A percentile compares a stretch with the other conserved stretches of the same genome.
These are phyloP conservation scores for Penicillium hordei DNA, from an alignment of 2,329 filamentous ascomycete species.

Conservation along the genomic window DNA sequence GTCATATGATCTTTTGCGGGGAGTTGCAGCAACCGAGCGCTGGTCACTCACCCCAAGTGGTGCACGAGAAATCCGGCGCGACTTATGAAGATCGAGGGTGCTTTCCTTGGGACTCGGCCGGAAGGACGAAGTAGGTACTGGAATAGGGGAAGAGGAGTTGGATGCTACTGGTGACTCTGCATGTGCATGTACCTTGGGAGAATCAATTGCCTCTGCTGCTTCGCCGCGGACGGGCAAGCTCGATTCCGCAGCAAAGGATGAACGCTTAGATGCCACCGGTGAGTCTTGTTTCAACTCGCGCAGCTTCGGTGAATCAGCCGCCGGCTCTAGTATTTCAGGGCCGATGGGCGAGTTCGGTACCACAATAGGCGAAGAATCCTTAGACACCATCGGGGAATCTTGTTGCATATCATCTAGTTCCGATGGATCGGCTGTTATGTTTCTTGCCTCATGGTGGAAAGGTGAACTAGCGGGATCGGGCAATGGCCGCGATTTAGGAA, in stretches of 20 bases:
- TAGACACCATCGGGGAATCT: not conserved
- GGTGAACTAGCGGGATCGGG: constrained; percentile 35
- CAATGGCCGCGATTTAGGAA: constrained; percentile 15
- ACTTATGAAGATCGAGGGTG: constrained; percentile 16
- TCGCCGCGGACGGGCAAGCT: constrained; percentile 34
- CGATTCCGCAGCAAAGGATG: constrained; percentile 14
- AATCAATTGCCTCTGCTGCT: constrained; percentile 1
- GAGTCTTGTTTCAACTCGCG: constrained; percentile 2
- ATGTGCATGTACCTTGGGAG: not conserved
- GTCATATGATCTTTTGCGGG: constrained; percentile 28
- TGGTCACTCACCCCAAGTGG: constrained; percentile 15
- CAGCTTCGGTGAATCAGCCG: constrained; percentile 25
- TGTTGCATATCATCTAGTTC: constrained; percentile 3
- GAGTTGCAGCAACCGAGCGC: constrained; percentile 11
- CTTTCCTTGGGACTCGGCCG: constrained; percentile 3
- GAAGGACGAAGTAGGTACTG: constrained; percentile 4
- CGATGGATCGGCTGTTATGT: constrained; percentile 30
- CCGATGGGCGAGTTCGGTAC: constrained; percentile 38
- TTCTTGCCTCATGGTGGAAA: constrained; percentile 32
- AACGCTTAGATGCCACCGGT: not conserved
- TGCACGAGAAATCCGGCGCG: constrained; percentile 14
- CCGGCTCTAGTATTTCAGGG: constrained; percentile 26
- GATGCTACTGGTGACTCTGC: constrained; percentile 1
- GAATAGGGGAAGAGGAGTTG: constrained; percentile 2
- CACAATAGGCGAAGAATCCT: not conserved